phyloP scores from a whole-genome alignment of 164 flowering plant species.

The Amborella trichopoda region DNA sequence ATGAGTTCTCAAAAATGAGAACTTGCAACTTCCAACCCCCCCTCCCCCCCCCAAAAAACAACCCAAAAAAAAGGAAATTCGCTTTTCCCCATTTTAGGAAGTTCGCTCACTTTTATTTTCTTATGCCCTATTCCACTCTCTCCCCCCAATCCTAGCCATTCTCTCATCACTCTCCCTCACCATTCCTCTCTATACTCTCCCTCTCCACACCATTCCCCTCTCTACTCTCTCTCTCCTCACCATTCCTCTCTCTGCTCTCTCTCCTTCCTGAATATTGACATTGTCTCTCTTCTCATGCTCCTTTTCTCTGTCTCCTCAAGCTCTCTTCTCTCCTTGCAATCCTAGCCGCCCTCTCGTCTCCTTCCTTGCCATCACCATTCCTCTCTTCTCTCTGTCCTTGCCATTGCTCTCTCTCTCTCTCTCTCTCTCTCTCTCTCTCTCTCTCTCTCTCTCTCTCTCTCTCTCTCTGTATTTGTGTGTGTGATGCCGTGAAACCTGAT shows the following conservation, averaged over 20 bases:
- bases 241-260: too few relatives aligned
- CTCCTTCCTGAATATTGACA: not conserved
- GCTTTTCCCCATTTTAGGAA: too few relatives aligned
- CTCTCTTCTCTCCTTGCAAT: not conserved
- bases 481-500: too few relatives aligned
- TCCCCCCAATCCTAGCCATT: not conserved
- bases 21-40: too few relatives aligned
- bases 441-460: too few relatives aligned
- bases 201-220: not conserved
- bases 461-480: too few relatives aligned
- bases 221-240: too few relatives aligned
- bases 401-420: not conserved
- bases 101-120: too few relatives aligned
- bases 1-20: too few relatives aligned
- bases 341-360: not conserved
- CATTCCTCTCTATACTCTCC: not conserved
- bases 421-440: constrained; percentile 1
- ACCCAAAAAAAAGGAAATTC: too few relatives aligned
- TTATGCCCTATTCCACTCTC: too few relatives aligned
- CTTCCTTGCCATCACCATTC: not conserved
- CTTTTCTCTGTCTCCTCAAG: not conserved
- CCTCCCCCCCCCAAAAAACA: too few relatives aligned
- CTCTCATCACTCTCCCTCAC: not conserved
- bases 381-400: not conserved
- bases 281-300: not conserved